Evolutionary conservation across 306 rosid species (phyloP), one percentile per base, ranked within the genome.

Genomic region (Ziziphus jujuba): DNA sequence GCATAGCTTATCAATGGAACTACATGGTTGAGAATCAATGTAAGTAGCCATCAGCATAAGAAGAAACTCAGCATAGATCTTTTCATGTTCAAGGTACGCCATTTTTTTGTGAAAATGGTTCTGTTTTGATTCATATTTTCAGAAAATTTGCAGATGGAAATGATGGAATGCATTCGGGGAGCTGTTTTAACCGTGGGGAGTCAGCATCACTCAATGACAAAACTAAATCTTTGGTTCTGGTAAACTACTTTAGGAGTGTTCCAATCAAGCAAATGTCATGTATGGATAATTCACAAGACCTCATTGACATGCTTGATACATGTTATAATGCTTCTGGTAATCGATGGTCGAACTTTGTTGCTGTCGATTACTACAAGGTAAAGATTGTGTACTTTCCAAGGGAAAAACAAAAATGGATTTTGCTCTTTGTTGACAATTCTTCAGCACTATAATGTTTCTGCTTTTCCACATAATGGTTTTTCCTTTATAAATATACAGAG

Each of bases 361-460:
- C 85, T 4, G 82, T 81, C 56, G 77, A 81, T 59, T 81, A 21
- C 69, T 77, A 81, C 69, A 77, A 81, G 85, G 85, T 81, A 54
- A 3, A 14, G 54, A 14, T 15, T 17, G 8, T 0, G 5, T 49
- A 13, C 14, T 14, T 49, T 16, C 16, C 2, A 8, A 16, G 19
- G n/a, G n/a, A n/a, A n/a, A n/a, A n/a, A n/a, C n/a, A 19, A 49
- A 49, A 10, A 6, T 49, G n/a, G 54, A 14, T 49, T n/a, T n/a
- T n/a, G n/a, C n/a, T n/a, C n/a, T n/a, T n/a, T n/a, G 54, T 12
- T 49, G 43, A 36, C 16, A 49, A 20, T 14, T 49, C 54, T 13
- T 6, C n/a, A 14, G 1, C 54, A 14, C 5, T 14, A 20, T 6
- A 6, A 1, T 16, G n/a, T n/a, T n/a, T 14, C 20, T 48, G 52